Evolutionary conservation across 441 rosid genomes (phyloP), one percentile per base, ranked within the genome.

Genomic region (Corymbia citriodora): DNA sequence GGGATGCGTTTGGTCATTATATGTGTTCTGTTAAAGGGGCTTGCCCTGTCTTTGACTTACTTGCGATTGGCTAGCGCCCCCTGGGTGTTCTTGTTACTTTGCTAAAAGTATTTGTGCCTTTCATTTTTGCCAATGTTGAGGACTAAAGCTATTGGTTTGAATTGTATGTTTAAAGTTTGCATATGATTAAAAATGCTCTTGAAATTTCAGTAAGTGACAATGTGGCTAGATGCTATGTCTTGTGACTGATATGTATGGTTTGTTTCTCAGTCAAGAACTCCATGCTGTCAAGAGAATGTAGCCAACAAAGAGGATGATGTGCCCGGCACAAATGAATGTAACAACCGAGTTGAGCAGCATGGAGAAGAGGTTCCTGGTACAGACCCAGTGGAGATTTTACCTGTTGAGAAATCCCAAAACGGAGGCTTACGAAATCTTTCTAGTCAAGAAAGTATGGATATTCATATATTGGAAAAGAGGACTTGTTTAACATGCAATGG

Each of bases 401-500:
- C 89, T 36, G 70, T 19, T 40, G 88, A 25, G 8, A 55, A 54
- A 49, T 87, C 91, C 23, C 23, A 31, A 45, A 55, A 79, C 29
- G 49, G 89, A 70, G 70, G 53, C 79, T 45, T 59, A 55, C 49
- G 16, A 81, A 45, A 81, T 81, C 15, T 45, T 7, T 81, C 53
- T 81, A 48, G 54, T 81, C 86, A 52, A 88, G 91, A 52, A 18
- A 88, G 49, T 91, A 40, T 61, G 61, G 90, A 82, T 70, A 33
- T 87, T 23, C 81, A 68, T 90, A 54, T 13, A 40, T 65, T 88
- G 61, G 95, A 89, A 87, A 85, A 85, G 54, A 89, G 88, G 59
- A 70, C 91, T 88, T 95, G 96, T 87, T 72, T 90, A 53, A 89
- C 68, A 19, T 95, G 96, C 55, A 87, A 90, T 48, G 33, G 88